These are phyloP conservation scores for Penicillium sp. DNA, from an alignment of 2,329 filamentous ascomycete genomes.

Conservation along the genomic window DNA sequence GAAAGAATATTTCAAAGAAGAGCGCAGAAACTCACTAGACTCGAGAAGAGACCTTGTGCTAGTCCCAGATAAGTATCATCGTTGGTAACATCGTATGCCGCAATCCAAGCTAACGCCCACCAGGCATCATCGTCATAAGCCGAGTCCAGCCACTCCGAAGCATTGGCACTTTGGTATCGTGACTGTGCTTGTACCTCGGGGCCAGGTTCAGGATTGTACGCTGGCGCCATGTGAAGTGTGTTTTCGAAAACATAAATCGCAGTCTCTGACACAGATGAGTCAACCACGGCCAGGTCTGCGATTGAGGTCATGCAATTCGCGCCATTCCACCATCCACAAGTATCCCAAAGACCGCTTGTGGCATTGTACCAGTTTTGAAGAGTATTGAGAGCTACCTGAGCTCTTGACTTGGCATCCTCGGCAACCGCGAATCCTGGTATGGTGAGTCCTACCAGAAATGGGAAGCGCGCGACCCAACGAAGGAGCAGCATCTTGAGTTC, in stretches of 20 bases:
- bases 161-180: constrained; percentile 23
- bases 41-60: constrained; percentile 53
- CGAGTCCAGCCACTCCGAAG: constrained; percentile 31
- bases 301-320: constrained; percentile 67
- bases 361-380: constrained; percentile 66
- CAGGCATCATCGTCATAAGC: constrained; percentile 57
- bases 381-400: constrained; percentile 38
- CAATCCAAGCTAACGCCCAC: constrained; percentile 59
- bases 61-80: constrained; percentile 49
- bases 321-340: constrained; percentile 72
- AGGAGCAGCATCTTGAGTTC: background rate
- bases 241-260: constrained; percentile 48
- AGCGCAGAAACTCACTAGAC: constrained; percentile 35
- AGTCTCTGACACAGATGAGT: constrained; percentile 35
- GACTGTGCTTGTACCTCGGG: constrained; percentile 22
- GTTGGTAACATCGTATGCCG: constrained; percentile 56
- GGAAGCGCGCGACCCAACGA: too few relatives aligned
- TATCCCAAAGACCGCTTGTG: constrained; percentile 63
- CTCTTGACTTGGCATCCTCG: constrained; percentile 17
- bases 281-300: constrained; percentile 53
- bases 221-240: constrained; percentile 33
- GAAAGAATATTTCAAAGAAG: background rate
- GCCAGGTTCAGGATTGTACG: constrained; percentile 17
- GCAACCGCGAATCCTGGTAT: constrained; percentile 3
- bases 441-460: background rate